Conservation (phyloP, 169 alveolate genomes). For the Plasmodium coatneyi region DNA sequence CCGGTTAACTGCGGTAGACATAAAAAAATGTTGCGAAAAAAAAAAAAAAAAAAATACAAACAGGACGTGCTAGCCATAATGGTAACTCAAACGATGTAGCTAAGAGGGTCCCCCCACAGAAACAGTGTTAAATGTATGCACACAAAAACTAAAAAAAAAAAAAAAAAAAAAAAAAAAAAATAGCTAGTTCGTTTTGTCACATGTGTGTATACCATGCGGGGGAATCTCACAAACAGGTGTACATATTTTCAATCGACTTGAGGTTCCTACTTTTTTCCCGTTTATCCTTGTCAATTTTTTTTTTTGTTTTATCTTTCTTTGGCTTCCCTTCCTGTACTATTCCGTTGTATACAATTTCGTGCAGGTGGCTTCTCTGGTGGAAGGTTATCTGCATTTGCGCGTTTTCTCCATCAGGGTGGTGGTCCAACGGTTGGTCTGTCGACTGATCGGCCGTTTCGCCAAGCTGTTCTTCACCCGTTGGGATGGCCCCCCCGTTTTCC, state of each 20-base stretch:
- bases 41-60: background rate
- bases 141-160: background rate
- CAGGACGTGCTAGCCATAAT: background rate
- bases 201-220: background rate
- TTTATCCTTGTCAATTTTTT: conserved; percentile 3
- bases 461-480: background rate
- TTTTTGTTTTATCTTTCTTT: conserved; percentile 10
- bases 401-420: background rate
- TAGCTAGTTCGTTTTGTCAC: too few species aligned
- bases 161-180: background rate
- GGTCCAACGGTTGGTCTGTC: background rate
- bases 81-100: background rate
- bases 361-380: background rate
- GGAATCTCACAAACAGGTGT: conserved; percentile 40
- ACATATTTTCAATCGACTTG: conserved; percentile 44
- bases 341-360: conserved; percentile 29
- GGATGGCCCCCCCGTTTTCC: background rate
- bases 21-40: background rate
- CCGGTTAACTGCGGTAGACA: background rate
- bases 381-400: background rate
- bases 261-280: conserved; percentile 3
- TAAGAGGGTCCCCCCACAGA: background rate
- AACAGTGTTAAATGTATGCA: background rate
- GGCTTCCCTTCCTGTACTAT: conserved; percentile 25
- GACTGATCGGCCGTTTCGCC: background rate